A percentile compares a stretch with the other conserved stretches of the same genome.
These are phyloP conservation scores for Colletotrichum filicis DNA, from an alignment of 2,329 filamentous ascomycete genomes.

Conservation along the genomic window DNA sequence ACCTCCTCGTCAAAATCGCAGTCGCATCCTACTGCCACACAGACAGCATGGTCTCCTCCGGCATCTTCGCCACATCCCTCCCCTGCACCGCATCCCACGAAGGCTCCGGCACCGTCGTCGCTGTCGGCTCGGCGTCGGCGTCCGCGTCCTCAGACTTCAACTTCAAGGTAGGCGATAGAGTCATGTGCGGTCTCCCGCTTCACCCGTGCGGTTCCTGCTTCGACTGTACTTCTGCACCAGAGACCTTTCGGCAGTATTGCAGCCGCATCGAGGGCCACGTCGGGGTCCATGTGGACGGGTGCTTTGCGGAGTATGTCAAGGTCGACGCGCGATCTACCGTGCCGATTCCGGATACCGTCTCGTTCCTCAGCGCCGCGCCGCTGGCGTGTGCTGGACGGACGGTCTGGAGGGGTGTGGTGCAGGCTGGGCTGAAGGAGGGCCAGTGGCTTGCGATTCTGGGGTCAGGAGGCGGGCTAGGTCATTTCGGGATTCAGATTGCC, in stretches of 20 bases:
- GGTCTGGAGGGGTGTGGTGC: constrained; percentile 57
- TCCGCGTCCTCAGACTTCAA: constrained; percentile 51
- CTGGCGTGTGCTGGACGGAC: constrained; percentile 67
- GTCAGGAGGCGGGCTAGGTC: neutral
- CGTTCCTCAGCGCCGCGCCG: constrained; percentile 63
- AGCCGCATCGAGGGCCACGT: constrained; percentile 53
- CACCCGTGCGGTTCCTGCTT: constrained; percentile 63
- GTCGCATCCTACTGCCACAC: constrained; percentile 73
- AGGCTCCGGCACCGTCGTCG: constrained; percentile 64
- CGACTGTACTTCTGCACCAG: constrained; percentile 59
- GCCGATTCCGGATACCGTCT: constrained; percentile 42
- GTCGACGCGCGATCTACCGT: constrained; percentile 51
- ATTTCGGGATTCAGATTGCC: neutral
- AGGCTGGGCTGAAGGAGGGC: constrained; percentile 57
- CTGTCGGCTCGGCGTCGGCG: constrained; percentile 49
- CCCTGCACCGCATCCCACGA: constrained; percentile 68
- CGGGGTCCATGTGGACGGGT: constrained; percentile 63
- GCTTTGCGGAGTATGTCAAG: constrained; percentile 66
- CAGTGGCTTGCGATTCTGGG: constrained; percentile 76
- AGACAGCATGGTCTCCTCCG: constrained; percentile 64
- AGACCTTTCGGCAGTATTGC: constrained; percentile 65
- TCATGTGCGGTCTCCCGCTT: constrained; percentile 65
- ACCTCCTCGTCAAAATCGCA: constrained; percentile 70
- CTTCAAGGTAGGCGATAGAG: constrained; percentile 56
- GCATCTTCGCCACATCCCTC: constrained; percentile 58